Evolutionary conservation across 306 rosid genomes (phyloP), one percentile per base, ranked within the genome.

Genomic region (Canavalia gladiata): DNA sequence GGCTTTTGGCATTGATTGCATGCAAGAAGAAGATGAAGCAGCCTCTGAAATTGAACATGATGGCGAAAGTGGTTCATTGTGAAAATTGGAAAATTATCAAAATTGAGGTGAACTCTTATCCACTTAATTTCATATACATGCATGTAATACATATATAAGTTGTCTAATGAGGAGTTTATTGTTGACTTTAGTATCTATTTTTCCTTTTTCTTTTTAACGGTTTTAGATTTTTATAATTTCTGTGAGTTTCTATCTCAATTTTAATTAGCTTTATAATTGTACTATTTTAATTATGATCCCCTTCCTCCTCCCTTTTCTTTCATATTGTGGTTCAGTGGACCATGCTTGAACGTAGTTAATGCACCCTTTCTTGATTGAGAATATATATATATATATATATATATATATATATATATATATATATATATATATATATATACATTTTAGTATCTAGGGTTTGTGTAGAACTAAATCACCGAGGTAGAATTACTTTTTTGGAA

Each of bases 21-120:
- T 74, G 76, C 87, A 86, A n/a, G 91, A 90, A 31, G 94, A 90
- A 6, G 90, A 90, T 45, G 94, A 90, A 54, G 82, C 80, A 0
- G 81, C 88, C 0, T 86, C 94, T 0, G 91, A 90, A 63, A 63
- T 83, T 63, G 91, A 90, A 75, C 91, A 86, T 54, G 91, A 89
- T 75, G 86, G 67, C 8, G 86, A 76, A 30, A 34, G 58, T 18
- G 25, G 25, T 25, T 68, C 88, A 59, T 8, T 74, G 57, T 84
- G 84, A 84, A 77, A 45, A 1, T 46, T 46, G 42, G 39, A 64
- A 72, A 51, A 63, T 33, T 7, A 18, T 7, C n/a, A 54, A 35
- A 62, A 30, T 47, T 65, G 29, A 72, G 62, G 62, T 67, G 29
- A 35, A 58, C 45, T 49, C 25, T 46, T 54, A 34, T 13, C 42